Base-by-base conservation (phyloP, 1,284 basidiomycete species). In the Neonothopanus nambi region DNA sequence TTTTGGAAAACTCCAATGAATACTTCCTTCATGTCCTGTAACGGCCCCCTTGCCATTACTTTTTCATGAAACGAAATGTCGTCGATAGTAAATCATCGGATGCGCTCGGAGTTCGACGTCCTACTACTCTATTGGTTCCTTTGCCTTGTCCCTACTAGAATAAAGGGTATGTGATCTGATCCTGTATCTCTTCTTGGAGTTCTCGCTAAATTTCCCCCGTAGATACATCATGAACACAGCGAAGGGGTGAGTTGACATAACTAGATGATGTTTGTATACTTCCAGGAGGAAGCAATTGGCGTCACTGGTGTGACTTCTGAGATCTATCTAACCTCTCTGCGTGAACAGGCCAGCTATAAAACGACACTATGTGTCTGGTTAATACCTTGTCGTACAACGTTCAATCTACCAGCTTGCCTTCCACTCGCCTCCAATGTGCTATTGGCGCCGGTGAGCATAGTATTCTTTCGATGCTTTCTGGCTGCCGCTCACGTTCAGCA, bases 391-490 rank as follows among this genome's bases (percentile, higher is more conserved):
- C 30, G 8, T 42, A 28, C 49, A 33, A 23, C 30, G 18, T 42
- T 28, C 49, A 17, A n/a, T 15, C 11, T 35, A n/a, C 3, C 38
- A 35, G 5, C 45, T 18, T n/a, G 15, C 26, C 13, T 40, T 18
- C 41, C 26, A 35, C 28, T 49, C 28, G 15, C 38, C 35, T 35
- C 18, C 41, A 38, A 78, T 78, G 76, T 78, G 76, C 65, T 75
- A 74, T 58, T 78, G 69, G 66, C 75, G 76, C 48, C 63, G 66
- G 70, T 71, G 57, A 71, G 76, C 63, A 60, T 48, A 37, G 56
- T 54, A 42, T 37, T 41, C 33, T 24, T 43, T 24, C 28, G n/a
- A 40, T 24, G 18, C 38, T 42, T 40, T 15, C n/a, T 48, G 18
- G 41, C 28, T 20, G n/a, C 21, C 42, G 18, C 45, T 53, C 20